A percentile compares a stretch with the other conserved stretches of the same genome.
Evolutionary conservation across 1,284 basidiomycete species (phyloP).

Genomic region (Ustilago crameri): DNA sequence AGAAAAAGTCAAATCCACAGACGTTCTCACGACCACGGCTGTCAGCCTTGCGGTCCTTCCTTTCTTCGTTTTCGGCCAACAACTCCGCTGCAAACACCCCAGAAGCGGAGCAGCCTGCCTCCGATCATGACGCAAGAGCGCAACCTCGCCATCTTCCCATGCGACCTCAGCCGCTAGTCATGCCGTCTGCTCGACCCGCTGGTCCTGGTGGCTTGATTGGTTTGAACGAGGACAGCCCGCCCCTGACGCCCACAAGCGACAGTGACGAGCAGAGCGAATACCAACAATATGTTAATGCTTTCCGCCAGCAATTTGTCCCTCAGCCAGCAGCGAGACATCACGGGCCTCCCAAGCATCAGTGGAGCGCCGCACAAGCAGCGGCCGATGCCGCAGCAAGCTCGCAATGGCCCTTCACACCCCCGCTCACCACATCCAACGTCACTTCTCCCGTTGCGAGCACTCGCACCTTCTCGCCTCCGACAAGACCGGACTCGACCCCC

Average conservation of each 20-base stretch:
- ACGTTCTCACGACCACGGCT: conserved; percentile 24
- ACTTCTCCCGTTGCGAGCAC: conserved; percentile 41
- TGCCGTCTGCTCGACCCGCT: conserved; percentile 58
- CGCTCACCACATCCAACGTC: conserved; percentile 37
- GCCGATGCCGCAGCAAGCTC: conserved; percentile 47
- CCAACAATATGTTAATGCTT: conserved; percentile 34
- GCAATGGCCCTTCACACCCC: conserved; percentile 46
- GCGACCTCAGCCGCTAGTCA: conserved; percentile 47
- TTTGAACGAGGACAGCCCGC: conserved; percentile 60
- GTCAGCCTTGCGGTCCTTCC: conserved; percentile 47
- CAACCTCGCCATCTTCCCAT: conserved; percentile 1
- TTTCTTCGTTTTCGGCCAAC: conserved; percentile 44
- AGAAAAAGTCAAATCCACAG: conserved; percentile 20
- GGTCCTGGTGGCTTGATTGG: conserved; percentile 43
- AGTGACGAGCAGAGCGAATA: conserved; percentile 41
- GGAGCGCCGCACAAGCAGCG: conserved; percentile 56
- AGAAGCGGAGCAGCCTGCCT: conserved; percentile 2
- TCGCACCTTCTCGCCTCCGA: conserved; percentile 43
- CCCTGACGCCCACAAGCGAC: conserved; percentile 58
- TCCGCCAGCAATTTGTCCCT: conserved; percentile 28
- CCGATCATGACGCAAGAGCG: background rate
- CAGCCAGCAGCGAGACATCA: conserved; percentile 18
- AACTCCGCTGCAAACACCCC: conserved; percentile 27
- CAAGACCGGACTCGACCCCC: conserved; percentile 39
- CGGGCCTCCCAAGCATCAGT: conserved; percentile 49